These are phyloP conservation scores for Cryptococcus wingfieldii DNA, from an alignment of 1,284 basidiomycete genomes.

Conservation along the genomic window DNA sequence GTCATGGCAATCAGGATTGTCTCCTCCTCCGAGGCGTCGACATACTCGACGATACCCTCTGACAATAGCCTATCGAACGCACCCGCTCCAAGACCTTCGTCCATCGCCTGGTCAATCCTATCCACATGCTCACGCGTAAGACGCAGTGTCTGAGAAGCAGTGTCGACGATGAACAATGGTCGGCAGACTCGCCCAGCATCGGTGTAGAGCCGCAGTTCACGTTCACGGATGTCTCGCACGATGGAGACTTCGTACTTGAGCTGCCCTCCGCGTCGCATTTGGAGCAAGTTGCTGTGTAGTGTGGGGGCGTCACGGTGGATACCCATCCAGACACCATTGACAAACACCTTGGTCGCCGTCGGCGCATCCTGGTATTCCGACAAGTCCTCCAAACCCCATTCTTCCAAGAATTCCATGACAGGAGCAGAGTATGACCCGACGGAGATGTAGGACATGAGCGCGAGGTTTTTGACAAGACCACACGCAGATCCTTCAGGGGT, in stretches of 20 bases:
- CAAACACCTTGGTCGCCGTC: constrained; percentile 92
- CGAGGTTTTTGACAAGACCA: constrained; percentile 97
- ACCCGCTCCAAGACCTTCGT: constrained; percentile 56
- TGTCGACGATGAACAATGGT: constrained; percentile 94
- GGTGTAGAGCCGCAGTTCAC: constrained; percentile 89
- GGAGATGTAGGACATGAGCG: constrained; percentile 96
- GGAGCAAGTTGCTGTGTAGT: constrained; percentile 87
- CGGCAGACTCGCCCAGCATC: constrained; percentile 95
- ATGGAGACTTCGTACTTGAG: constrained; percentile 95
- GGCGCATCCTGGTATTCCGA: constrained; percentile 84
- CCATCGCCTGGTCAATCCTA: constrained; percentile 44
- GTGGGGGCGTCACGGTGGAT: constrained; percentile 94
- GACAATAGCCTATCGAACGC: constrained; percentile 84
- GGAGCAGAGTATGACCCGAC: constrained; percentile 94
- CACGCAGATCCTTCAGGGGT: constrained; percentile 99
- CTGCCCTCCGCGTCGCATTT: constrained; percentile 88
- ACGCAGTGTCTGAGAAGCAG: constrained; percentile 67
- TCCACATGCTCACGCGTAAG: constrained; percentile 81
- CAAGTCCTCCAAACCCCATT: constrained; percentile 91
- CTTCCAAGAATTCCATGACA: constrained; percentile 97
- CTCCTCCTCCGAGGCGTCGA: constrained; percentile 99
- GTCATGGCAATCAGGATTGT: constrained; percentile 99
- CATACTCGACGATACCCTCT: constrained; percentile 83
- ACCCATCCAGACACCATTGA: constrained; percentile 99
- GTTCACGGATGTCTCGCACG: constrained; percentile 93